Percentiles rank a stretch among this genome's conserved stretches.
These are phyloP conservation scores for Trametes sp. DNA, from an alignment of 1,284 basidiomycete genomes.

Conservation along the genomic window DNA sequence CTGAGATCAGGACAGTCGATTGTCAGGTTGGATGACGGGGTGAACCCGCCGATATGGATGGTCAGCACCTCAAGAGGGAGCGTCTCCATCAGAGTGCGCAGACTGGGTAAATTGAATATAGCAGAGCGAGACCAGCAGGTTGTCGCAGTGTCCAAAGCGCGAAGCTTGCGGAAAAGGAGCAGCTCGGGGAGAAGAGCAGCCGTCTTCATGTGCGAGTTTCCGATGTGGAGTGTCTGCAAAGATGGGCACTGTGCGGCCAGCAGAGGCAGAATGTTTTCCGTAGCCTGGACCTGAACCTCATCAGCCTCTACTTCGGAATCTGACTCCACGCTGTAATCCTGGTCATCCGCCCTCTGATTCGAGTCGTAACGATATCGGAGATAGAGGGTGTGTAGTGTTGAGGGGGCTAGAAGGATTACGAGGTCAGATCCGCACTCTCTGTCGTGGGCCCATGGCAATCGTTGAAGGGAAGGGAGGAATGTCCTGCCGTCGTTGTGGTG, in stretches of 20 bases:
- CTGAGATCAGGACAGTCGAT: not conserved
- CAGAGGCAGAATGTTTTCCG: not conserved
- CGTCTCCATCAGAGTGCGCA: not conserved
- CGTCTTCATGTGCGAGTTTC: not conserved
- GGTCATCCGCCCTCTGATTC: too few species aligned
- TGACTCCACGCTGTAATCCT: not conserved
- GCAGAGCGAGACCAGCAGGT: not conserved
- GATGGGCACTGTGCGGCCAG: not conserved
- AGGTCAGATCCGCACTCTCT: not conserved
- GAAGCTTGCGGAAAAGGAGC: not conserved
- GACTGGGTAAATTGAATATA: not conserved
- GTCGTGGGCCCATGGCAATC: not conserved
- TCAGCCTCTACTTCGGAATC: not conserved
- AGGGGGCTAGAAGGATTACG: not conserved
- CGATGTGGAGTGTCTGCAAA: not conserved
- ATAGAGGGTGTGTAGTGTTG: not conserved
- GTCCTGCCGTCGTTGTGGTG: not conserved
- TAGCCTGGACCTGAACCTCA: not conserved
- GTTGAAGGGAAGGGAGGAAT: not conserved
- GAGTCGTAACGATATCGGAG: not conserved
- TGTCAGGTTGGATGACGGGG: not conserved
- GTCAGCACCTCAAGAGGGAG: not conserved
- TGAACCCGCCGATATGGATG: not conserved
- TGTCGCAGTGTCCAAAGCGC: not conserved
- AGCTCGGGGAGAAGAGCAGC: not conserved